phyloP scores from a whole-genome alignment of 2,329 filamentous ascomycete species.

The Chaetothyriales sp. region DNA sequence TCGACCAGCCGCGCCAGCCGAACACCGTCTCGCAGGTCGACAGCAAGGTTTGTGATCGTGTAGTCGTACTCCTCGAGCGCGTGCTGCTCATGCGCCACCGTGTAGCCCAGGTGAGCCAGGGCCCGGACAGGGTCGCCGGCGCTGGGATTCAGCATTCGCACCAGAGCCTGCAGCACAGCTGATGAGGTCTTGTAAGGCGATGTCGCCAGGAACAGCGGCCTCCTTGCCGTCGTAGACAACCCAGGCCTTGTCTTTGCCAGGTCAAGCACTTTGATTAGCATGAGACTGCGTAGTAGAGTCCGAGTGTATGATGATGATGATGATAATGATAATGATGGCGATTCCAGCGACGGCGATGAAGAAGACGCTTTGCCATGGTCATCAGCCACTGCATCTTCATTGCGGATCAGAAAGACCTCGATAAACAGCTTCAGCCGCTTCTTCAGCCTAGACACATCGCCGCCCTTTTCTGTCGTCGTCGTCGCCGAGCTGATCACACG shows the following conservation, averaged over 20 bases:
- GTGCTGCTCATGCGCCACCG: conserved; percentile 39
- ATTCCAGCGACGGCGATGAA: conserved; percentile 24
- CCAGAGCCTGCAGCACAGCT: conserved; percentile 37
- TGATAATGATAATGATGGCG: conserved; percentile 11
- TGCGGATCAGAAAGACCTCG: conserved; percentile 42
- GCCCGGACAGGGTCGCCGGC: conserved; percentile 42
- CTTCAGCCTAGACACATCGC: background rate
- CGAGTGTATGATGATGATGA: conserved; percentile 32
- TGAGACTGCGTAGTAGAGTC: conserved; percentile 42
- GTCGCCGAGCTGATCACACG: conserved; percentile 21
- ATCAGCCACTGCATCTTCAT: conserved; percentile 36
- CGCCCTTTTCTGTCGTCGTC: background rate
- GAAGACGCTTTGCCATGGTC: conserved; percentile 19
- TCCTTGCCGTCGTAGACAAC: conserved; percentile 17
- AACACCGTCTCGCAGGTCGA: conserved; percentile 48
- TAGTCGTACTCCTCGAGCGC: conserved; percentile 45
- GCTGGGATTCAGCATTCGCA: conserved; percentile 41
- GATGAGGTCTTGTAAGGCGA: conserved; percentile 43
- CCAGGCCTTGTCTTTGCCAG: conserved; percentile 27
- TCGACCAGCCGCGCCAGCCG: conserved; percentile 46
- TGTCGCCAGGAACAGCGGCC: conserved; percentile 34
- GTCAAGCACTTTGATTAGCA: conserved; percentile 47
- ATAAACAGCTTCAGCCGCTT: conserved; percentile 37
- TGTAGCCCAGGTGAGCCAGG: conserved; percentile 42
- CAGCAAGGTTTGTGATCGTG: conserved; percentile 43